Base-by-base conservation (phyloP, 345 rosid genomes). In the Eucalyptus lansdowneana region DNA sequence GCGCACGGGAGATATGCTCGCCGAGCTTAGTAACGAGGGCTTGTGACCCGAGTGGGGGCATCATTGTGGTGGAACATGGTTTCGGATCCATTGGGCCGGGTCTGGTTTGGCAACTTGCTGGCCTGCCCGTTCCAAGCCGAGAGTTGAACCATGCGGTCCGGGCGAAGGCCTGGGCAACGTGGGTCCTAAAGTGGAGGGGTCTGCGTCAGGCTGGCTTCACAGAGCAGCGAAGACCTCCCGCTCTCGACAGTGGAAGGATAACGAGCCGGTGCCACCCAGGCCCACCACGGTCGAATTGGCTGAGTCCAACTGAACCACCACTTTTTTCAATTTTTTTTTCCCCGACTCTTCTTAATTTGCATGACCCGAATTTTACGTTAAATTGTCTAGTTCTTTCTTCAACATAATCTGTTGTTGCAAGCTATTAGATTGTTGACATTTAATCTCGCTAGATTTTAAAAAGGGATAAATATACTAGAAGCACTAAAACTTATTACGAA, bases 131-230 rank as follows among this genome's bases (percentile, higher is more conserved):
- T 92, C 93, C 91, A 91, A 92, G 94, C 86, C 15, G 37, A 54
- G 92, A 92, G 94, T 14, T 65, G 40, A 8, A 0, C 37, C 40
- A 2, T 7, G 76, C 31, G 21, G 40, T n/a, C 5, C 10, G 40
- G 40, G 40, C 76, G 37, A 14, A n/a, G 19, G 76, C 37, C 15
- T 9, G 50, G 91, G 16, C n/a, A 3, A 16, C 27, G 11, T 25
- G 47, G 76, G 24, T 65, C 86, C 7, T 93, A 88, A 42, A 91
- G 93, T 4, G 91, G 94, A 67, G 93, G 93, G 88, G 58, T 87
- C 62, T 2, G 94, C 94, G 94, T 91, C 89, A 93, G 94, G 94
- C 93, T 94, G 95, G 95, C 44, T 87, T 93, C 91, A 93, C 93
- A 91, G 93, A 92, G 93, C 93, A 92, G 91, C 93, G 93, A 89